phyloP scores from a whole-genome alignment of 352 stramenopile genomes.

The Blastocystis hominis region DNA sequence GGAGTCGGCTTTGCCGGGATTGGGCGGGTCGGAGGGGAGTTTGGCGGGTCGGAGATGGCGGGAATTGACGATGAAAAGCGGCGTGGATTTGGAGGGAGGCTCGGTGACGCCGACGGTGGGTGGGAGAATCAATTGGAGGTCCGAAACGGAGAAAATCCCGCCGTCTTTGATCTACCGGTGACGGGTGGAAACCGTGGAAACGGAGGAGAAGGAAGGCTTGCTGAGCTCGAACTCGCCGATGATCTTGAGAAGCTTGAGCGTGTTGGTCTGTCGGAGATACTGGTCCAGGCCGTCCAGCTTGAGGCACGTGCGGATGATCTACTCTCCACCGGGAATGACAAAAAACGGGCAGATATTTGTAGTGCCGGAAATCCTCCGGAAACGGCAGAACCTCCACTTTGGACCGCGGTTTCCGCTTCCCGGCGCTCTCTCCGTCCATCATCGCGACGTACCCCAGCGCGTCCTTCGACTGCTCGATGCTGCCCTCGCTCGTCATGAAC shows the following conservation, averaged over 20 bases:
- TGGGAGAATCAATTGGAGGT: background rate
- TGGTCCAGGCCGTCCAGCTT: background rate
- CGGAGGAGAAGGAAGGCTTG: background rate
- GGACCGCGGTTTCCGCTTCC: background rate
- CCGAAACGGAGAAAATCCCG: background rate
- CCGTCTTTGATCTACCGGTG: background rate
- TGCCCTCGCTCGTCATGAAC: background rate
- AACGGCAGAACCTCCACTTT: background rate
- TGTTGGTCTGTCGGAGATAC: background rate
- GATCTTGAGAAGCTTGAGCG: slow-evolving; percentile 17
- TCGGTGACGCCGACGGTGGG: background rate
- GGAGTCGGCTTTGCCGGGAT: background rate
- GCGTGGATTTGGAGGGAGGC: background rate
- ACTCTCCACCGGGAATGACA: background rate
- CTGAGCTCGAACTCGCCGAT: slow-evolving; percentile 4
- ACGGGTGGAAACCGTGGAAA: background rate
- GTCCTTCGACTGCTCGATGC: background rate
- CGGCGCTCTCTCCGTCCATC: background rate
- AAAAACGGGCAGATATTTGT: slow-evolving; percentile 2
- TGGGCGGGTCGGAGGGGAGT: background rate
- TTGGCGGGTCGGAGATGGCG: background rate
- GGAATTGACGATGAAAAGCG: background rate
- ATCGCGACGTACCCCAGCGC: background rate
- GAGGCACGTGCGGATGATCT: background rate
- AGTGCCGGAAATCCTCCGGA: slow-evolving; percentile 22